Evolutionary conservation across 2,329 filamentous ascomycete species (phyloP).

Genomic region (Colletotrichum costaricense): DNA sequence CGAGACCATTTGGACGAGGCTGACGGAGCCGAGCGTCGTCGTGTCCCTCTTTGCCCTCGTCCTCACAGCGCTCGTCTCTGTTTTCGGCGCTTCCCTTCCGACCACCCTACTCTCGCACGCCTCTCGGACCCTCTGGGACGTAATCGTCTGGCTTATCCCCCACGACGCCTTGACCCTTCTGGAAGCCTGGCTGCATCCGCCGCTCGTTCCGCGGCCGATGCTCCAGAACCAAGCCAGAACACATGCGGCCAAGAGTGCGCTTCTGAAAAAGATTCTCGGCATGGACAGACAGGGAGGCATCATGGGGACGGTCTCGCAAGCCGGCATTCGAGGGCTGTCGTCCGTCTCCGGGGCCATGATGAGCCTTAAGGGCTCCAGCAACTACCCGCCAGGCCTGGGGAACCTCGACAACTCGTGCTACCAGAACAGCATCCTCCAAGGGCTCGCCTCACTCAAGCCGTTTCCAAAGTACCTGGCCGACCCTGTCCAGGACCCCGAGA

Average conservation of each 20-base stretch:
- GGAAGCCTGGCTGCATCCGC: slow-evolving; percentile 65
- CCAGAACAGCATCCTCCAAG: slow-evolving; percentile 94
- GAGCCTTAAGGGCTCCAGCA: slow-evolving; percentile 51
- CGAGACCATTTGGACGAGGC: slow-evolving; percentile 43
- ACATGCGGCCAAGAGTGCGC: slow-evolving; percentile 72
- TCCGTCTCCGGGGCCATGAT: slow-evolving; percentile 60
- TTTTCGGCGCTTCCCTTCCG: slow-evolving; percentile 47
- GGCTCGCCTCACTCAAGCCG: slow-evolving; percentile 79
- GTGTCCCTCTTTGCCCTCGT: slow-evolving; percentile 47
- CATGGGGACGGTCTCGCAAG: slow-evolving; percentile 68
- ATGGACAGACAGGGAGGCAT: slow-evolving; percentile 64
- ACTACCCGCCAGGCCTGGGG: slow-evolving; percentile 76
- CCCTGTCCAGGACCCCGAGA: slow-evolving; percentile 45
- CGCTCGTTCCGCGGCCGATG: slow-evolving; percentile 53
- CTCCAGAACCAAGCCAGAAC: slow-evolving; percentile 51
- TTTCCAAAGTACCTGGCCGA: slow-evolving; percentile 74
- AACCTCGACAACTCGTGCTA: slow-evolving; percentile 98
- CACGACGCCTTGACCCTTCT: slow-evolving; percentile 66
- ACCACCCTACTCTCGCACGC: slow-evolving; percentile 42
- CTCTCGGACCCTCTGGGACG: slow-evolving; percentile 68
- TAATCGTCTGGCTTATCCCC: slow-evolving; percentile 67
- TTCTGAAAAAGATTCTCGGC: slow-evolving; percentile 72
- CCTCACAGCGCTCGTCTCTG: slow-evolving; percentile 47
- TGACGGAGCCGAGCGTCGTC: slow-evolving; percentile 49
- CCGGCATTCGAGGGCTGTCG: slow-evolving; percentile 65